phyloP scores from a whole-genome alignment of 2,329 filamentous ascomycete species.

The Colletotrichum shisoi region DNA sequence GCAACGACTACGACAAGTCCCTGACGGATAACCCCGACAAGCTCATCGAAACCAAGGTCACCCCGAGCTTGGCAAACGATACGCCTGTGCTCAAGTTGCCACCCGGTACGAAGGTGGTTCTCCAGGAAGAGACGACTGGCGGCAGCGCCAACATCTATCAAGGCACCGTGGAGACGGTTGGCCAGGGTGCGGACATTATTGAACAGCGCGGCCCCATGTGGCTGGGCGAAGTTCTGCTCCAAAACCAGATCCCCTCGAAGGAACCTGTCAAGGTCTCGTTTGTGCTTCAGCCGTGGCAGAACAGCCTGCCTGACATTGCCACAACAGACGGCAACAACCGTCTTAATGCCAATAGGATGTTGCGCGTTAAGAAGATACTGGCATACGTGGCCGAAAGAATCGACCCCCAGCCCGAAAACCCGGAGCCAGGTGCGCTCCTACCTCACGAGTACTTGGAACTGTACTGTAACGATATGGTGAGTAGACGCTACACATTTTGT shows the following conservation, averaged over 20 bases:
- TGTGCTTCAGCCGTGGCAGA: slow-evolving; percentile 81
- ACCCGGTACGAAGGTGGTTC: slow-evolving; percentile 70
- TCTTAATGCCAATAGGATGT: slow-evolving; percentile 95
- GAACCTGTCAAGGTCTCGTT: slow-evolving; percentile 98
- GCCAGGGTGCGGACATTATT: slow-evolving; percentile 79
- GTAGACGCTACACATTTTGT: slow-evolving; percentile 44
- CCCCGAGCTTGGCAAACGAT: slow-evolving; percentile 74
- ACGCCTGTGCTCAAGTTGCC: slow-evolving; percentile 80
- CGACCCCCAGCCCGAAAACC: slow-evolving; percentile 71
- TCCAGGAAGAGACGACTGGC: slow-evolving; percentile 73
- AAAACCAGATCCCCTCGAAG: slow-evolving; percentile 83
- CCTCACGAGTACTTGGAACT: slow-evolving; percentile 95
- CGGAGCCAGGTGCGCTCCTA: slow-evolving; percentile 67
- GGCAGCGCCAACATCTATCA: slow-evolving; percentile 86
- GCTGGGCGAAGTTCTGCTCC: slow-evolving; percentile 85
- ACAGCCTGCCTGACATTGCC: slow-evolving; percentile 76
- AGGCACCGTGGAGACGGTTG: slow-evolving; percentile 81
- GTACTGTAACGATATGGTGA: slow-evolving; percentile 90
- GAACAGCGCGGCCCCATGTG: slow-evolving; percentile 89
- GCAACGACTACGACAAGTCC: slow-evolving; percentile 75
- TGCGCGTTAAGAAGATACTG: slow-evolving; percentile 92
- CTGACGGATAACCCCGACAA: slow-evolving; percentile 63
- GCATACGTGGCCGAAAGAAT: slow-evolving; percentile 92
- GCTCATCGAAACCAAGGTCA: slow-evolving; percentile 68
- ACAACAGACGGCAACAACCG: slow-evolving; percentile 83